These are phyloP conservation scores for Cairneyella variabilis DNA, from an alignment of 495 filamentous ascomycete species.

Conservation along the genomic window DNA sequence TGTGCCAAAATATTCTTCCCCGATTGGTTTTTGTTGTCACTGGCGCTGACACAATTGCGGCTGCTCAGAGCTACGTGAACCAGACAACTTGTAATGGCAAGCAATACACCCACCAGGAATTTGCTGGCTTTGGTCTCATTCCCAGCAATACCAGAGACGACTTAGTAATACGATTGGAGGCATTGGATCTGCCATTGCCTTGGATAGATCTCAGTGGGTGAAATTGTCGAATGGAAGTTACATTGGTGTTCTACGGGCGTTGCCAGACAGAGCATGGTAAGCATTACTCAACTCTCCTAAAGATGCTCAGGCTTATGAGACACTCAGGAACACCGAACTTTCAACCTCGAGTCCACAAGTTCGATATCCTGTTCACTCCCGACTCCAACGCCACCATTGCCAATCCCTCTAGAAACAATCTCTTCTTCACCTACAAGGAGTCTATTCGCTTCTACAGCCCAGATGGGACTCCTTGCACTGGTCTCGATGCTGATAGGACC, in stretches of 20 bases:
- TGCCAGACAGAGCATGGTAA: slow-evolving; percentile 74
- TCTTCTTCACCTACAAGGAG: slow-evolving; percentile 61
- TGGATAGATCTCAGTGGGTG: slow-evolving; percentile 62
- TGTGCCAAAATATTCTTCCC: no score
- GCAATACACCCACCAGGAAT: slow-evolving; percentile 61
- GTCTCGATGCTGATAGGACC: slow-evolving; percentile 61
- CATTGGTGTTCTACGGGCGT: slow-evolving; percentile 56
- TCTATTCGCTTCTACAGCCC: slow-evolving; percentile 67
- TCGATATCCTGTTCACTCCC: slow-evolving; percentile 55
- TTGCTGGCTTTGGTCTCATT: slow-evolving; percentile 69
- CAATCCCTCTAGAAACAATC: slow-evolving; percentile 59
- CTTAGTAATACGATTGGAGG: slow-evolving; percentile 71
- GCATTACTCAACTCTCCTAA: not conserved
- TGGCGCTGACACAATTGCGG: no score
- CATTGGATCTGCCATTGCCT: slow-evolving; percentile 62
- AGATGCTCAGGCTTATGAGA: slow-evolving; percentile 40
- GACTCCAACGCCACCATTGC: slow-evolving; percentile 45
- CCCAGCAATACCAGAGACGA: slow-evolving; percentile 59
- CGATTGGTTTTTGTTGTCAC: no score
- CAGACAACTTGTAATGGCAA: slow-evolving; percentile 52
- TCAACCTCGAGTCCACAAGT: slow-evolving; percentile 70
- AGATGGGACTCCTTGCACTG: slow-evolving; percentile 63
- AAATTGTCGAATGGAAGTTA: slow-evolving; percentile 52
- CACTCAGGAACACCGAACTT: slow-evolving; percentile 75
- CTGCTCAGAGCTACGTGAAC: slow-evolving; percentile 6